Evolutionary conservation across 2,329 filamentous ascomycete genomes (phyloP), one percentile per base, ranked within the genome.

Genomic region (Reticulascus tulasneorum): DNA sequence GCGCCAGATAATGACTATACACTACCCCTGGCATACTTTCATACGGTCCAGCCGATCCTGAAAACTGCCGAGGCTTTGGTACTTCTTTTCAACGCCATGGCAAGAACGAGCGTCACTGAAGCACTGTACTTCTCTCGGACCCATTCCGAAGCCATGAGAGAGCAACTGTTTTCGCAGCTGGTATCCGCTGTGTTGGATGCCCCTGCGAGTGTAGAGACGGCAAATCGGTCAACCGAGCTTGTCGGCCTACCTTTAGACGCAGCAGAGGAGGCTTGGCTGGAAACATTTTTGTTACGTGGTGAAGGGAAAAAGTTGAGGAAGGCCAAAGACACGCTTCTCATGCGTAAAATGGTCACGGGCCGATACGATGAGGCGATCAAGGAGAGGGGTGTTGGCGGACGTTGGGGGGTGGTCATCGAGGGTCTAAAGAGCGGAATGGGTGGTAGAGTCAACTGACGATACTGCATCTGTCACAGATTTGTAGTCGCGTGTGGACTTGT

Each of bases 21-120:
- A 18, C 69, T 90, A 3, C 75, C 85, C 0, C 71, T 93, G 19
- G 82, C 86, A 9, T 94, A 93, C 62, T 93, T 85, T 62, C 74
- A 89, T 47, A 78, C 82, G 10, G 81, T 84, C 1, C 80, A 81
- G 46, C 87, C 88, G 3, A 77, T 83, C 15, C 66, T 94, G n/a
- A 76, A 76, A 47, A 76, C 71, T 0, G 66, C 74, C 2, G 66
- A 71, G 19, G 77, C 84, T 1, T 68, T 86, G 9, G 71, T 77
- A 40, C 68, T 80, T 7, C 77, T 90, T 22, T 89, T 88, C 48
- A 71, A 75, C 26, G 81, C 84, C 7, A 69, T 93, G 30, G 75
- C 80, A 2, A 67, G 67, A 23, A 78, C 81, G 7, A 86, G 75
- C 50, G 69, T 90, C 6, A 75, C 78, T 0, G 84, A 89, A 51